These are phyloP conservation scores for Avicennia marina DNA, from an alignment of 257 asterid genomes.

Conservation along the genomic window DNA sequence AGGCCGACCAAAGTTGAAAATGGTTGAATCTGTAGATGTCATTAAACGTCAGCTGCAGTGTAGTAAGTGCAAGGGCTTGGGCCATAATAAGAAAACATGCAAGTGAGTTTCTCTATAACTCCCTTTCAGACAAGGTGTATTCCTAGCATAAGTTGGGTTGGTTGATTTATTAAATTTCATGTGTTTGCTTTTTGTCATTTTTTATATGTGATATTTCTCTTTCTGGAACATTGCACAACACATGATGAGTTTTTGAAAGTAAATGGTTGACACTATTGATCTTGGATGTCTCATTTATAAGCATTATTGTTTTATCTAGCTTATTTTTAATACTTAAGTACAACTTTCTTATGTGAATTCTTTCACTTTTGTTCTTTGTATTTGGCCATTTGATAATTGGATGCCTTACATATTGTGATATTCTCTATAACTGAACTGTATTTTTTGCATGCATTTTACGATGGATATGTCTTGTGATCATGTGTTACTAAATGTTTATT, in stretches of 20 bases:
- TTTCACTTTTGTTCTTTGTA: background rate
- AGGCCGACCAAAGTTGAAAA: constrained; percentile 85
- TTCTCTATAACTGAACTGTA: background rate
- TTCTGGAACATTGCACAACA: background rate
- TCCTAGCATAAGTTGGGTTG: background rate
- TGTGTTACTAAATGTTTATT: background rate
- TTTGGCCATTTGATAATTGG: background rate
- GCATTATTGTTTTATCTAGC: background rate
- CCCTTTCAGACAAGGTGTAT: background rate
- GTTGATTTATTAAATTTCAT: constrained; percentile 2
- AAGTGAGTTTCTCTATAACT: constrained; percentile 37
- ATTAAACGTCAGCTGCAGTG: constrained; percentile 98
- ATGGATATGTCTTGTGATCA: background rate
- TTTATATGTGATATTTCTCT: background rate
- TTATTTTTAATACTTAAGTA: background rate
- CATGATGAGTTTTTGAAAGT: background rate
- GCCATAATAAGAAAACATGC: constrained; percentile 97
- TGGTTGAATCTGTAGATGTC: constrained; percentile 61
- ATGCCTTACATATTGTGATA: background rate
- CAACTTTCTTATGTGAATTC: background rate
- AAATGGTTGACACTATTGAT: background rate
- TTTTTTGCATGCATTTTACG: background rate
- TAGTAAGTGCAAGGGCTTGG: constrained; percentile 95
- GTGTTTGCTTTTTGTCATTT: background rate
- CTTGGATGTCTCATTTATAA: no score